Percentiles rank a stretch among this genome's conserved stretches.
These are phyloP conservation scores for Solanum microdontum DNA, from an alignment of 257 asterid species.

Conservation along the genomic window DNA sequence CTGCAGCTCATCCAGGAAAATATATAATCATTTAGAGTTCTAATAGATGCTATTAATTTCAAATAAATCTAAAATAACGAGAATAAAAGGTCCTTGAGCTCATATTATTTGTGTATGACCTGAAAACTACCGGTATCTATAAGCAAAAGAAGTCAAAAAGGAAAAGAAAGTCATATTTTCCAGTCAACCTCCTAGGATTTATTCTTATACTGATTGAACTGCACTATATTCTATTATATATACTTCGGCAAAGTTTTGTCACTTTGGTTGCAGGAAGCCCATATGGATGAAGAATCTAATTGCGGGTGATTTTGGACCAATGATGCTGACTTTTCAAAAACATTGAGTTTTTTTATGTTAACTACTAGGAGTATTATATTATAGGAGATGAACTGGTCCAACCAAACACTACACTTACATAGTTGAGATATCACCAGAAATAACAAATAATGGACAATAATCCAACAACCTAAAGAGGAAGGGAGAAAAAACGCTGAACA, in stretches of 20 bases:
- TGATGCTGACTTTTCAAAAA: background rate
- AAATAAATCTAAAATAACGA: background rate
- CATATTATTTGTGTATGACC: background rate
- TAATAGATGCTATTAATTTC: background rate
- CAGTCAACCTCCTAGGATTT: background rate
- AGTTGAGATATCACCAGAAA: background rate
- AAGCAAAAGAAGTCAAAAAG: background rate
- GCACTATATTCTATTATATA: background rate
- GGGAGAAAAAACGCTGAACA: background rate
- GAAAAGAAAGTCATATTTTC: background rate
- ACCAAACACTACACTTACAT: background rate
- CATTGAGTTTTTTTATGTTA: background rate
- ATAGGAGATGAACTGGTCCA: background rate
- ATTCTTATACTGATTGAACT: background rate
- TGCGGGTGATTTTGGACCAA: background rate
- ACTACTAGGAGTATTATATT: background rate
- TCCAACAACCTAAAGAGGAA: background rate
- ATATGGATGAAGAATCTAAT: background rate
- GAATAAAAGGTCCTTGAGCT: background rate
- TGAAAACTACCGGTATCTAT: background rate
- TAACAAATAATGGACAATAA: background rate
- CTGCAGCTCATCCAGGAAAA: conserved; percentile 12
- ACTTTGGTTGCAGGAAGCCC: background rate
- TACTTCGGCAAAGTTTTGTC: background rate
- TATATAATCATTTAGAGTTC: background rate